phyloP scores from a whole-genome alignment of 2,329 filamentous ascomycete species.

The Calonectria crousiana region DNA sequence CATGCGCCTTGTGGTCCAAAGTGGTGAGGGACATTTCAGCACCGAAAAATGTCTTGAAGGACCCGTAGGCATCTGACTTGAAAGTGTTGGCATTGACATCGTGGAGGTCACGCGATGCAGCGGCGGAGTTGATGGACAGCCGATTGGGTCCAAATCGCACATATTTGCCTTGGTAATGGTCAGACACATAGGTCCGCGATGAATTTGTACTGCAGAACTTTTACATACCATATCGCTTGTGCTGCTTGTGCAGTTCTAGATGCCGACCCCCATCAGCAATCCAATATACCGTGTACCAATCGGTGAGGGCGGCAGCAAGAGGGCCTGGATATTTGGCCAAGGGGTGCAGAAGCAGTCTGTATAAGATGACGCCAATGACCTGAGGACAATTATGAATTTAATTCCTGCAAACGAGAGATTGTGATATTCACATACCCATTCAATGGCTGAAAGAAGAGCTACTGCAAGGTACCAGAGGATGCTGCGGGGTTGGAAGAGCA shows the following conservation, averaged over 20 bases:
- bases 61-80: slow-evolving; percentile 1
- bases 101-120: slow-evolving; percentile 1
- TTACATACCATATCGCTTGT: background rate
- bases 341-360: background rate
- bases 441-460: background rate
- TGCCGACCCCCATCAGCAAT: background rate
- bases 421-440: background rate
- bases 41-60: slow-evolving; percentile 3
- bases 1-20: background rate
- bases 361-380: background rate
- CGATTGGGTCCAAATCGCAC: slow-evolving; percentile 2
- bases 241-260: background rate
- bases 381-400: background rate
- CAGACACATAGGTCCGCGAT: background rate
- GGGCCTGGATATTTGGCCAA: slow-evolving; percentile 4
- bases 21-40: slow-evolving; percentile 4
- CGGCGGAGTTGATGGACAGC: slow-evolving; percentile 2
- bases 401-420: background rate
- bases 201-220: background rate
- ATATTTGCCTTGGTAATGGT: background rate
- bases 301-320: background rate
- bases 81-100: slow-evolving; percentile 9
- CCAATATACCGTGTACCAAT: slow-evolving; percentile 11
- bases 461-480: background rate
- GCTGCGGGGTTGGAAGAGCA: background rate